A percentile compares a stretch with the other conserved stretches of the same genome.
Conservation (phyloP, 2,329 filamentous ascomycete species). For the Pyrenophora tritici-repentis region DNA sequence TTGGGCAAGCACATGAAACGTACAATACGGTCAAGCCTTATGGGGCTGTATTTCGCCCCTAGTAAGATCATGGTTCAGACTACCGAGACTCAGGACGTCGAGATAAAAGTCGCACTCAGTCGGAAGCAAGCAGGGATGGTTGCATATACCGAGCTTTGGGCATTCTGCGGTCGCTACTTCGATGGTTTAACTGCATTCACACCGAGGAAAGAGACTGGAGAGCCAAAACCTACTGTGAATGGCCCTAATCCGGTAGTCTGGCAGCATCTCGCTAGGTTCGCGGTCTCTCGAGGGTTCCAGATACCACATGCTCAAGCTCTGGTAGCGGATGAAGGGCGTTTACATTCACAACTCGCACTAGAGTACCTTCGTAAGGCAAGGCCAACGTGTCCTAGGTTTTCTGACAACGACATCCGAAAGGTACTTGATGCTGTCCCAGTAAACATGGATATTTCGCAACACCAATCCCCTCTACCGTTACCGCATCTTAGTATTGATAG, state of each 20-base stretch:
- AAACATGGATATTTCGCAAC: slow-evolving; percentile 1
- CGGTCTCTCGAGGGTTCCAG: slow-evolving; percentile 5
- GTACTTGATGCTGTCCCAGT: slow-evolving; percentile 4
- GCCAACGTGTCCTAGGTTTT: slow-evolving; percentile 9
- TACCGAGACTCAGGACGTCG: slow-evolving; percentile 6
- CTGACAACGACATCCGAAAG: slow-evolving; percentile 3
- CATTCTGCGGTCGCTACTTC: slow-evolving; percentile 17
- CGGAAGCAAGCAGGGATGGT: slow-evolving; percentile 3
- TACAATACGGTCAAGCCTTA: slow-evolving; percentile 17
- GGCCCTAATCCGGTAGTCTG: slow-evolving; percentile 17
- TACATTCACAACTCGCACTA: slow-evolving; percentile 10
- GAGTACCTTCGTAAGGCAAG: slow-evolving; percentile 20
- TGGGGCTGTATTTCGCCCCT: slow-evolving; percentile 11
- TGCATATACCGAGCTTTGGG: slow-evolving; percentile 18
- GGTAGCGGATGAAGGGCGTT: slow-evolving; percentile 6
- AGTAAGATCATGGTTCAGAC: slow-evolving; percentile 11
- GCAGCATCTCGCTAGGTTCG: slow-evolving; percentile 14
- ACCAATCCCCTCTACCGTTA: background rate
- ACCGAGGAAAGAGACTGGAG: slow-evolving; percentile 14
- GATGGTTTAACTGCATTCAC: slow-evolving; percentile 12
- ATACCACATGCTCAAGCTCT: slow-evolving; percentile 10
- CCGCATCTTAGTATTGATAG: slow-evolving; percentile 1
- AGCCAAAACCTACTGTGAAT: slow-evolving; percentile 11
- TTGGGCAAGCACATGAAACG: slow-evolving; percentile 13
- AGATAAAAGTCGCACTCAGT: slow-evolving; percentile 7